Evolutionary conservation across 352 stramenopile species (phyloP), one percentile per base, ranked within the genome.

Genomic region (Pythium pectinolyticum): DNA sequence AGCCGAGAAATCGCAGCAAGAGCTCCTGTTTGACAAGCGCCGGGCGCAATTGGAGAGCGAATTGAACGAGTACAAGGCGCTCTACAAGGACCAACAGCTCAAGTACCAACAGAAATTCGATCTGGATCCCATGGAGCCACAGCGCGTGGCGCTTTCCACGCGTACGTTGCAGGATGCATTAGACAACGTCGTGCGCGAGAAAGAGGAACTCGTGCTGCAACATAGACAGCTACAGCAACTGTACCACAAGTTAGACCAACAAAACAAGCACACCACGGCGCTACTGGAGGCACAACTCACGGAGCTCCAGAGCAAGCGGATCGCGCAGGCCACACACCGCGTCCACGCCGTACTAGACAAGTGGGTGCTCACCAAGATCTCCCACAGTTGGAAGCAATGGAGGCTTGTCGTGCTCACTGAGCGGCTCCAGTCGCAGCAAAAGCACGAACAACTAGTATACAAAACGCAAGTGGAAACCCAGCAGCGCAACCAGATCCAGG

Each of bases 161-260:
- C 67, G 78, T 22, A 80, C 72, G 20, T 67, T 89, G 43, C 75
- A 89, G 28, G 69, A 89, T 15, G 70, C 83, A 25, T 72, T 94
- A 24, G 77, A 90, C 9, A 70, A 76, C 17, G 70, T 75, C 2
- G 51, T 88, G 30, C 56, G 78, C 17, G 82, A 91, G 46, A 90
- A 92, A 49, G 82, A 90, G n/a, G 78, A 87, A 57, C 63, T 94
- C 14, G 64, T 58, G 4, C 59, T 81, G 17, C 60, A 75, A 10
- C 79, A 81, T 50, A 64, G 54, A 0, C 62, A 73, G 35, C 69
- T 89, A 1, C 72, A 76, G 28, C 43, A 78, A 17, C 47, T 76
- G 8, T 77, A 77, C 63, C 53, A 61, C 7, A 52, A 57, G 15
- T 62, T 86, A 10, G 63, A 88, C 8, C 54, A 50, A 0, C 65